These are phyloP conservation scores for Boletus vinaceobasis DNA, from an alignment of 768 basidiomycete species.

Conservation along the genomic window DNA sequence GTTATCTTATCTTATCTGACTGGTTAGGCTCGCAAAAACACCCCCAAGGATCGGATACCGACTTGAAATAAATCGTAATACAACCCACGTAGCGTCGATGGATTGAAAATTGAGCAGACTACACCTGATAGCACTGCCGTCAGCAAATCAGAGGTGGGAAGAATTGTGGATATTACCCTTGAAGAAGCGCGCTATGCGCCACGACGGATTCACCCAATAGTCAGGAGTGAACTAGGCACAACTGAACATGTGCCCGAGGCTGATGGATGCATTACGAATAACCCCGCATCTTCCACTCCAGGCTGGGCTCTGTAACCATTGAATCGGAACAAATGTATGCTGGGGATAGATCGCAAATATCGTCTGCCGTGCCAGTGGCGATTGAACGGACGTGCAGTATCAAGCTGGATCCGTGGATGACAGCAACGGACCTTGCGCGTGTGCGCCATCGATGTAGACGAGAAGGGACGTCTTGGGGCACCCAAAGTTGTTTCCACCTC, in stretches of 20 bases:
- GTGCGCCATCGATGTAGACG: not conserved
- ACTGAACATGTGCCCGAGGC: not conserved
- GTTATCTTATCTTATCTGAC: constrained; percentile 26
- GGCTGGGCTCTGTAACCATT: not conserved
- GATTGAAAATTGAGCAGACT: not conserved
- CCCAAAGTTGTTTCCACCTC: not conserved
- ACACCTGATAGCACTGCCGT: not conserved
- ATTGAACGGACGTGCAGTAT: not conserved
- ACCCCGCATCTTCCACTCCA: not conserved
- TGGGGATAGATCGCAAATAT: not conserved
- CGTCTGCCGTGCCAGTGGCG: not conserved
- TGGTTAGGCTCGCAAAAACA: not conserved
- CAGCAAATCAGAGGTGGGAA: not conserved
- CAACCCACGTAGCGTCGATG: not conserved
- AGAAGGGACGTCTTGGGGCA: not conserved
- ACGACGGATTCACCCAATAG: not conserved
- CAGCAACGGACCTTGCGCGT: too few relatives aligned
- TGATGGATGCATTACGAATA: not conserved
- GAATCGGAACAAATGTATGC: not conserved
- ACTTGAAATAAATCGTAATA: not conserved
- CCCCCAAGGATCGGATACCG: not conserved
- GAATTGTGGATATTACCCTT: not conserved
- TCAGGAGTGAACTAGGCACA: not conserved
- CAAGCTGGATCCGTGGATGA: too few relatives aligned
- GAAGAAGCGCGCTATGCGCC: not conserved